Evolutionary conservation across 1,284 basidiomycete genomes (phyloP).

Genomic region (Malassezia sympodialis): DNA sequence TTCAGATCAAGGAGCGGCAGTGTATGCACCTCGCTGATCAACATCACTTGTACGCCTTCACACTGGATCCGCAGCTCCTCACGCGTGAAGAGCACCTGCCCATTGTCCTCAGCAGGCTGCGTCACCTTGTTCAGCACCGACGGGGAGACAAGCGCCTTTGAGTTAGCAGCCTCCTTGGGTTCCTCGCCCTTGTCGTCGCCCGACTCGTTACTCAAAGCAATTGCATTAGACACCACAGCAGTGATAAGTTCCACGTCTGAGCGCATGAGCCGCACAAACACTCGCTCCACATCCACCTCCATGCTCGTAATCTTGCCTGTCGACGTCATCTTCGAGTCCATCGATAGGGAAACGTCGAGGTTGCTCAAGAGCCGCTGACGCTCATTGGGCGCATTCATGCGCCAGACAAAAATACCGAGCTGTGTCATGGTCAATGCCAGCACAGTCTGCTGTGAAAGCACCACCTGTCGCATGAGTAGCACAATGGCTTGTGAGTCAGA

Average conservation of each 20-base stretch:
- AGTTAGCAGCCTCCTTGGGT: not conserved
- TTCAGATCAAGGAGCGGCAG: slow-evolving; percentile 85
- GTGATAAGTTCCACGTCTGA: slow-evolving; percentile 83
- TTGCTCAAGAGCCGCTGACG: slow-evolving; percentile 87
- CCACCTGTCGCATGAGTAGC: slow-evolving; percentile 69
- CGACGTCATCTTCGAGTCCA: slow-evolving; percentile 69
- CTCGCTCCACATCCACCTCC: slow-evolving; percentile 65
- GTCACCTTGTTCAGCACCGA: slow-evolving; percentile 5
- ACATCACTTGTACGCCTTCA: slow-evolving; percentile 72
- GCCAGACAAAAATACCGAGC: slow-evolving; percentile 83
- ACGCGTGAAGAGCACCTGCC: slow-evolving; percentile 41
- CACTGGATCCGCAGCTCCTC: slow-evolving; percentile 37
- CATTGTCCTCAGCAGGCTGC: slow-evolving; percentile 16
- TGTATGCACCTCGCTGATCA: slow-evolving; percentile 91
- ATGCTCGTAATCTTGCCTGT: slow-evolving; percentile 71
- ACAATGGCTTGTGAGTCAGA: slow-evolving; percentile 76
- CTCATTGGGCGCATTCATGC: slow-evolving; percentile 74
- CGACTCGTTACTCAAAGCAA: slow-evolving; percentile 55
- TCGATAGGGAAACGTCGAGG: slow-evolving; percentile 72
- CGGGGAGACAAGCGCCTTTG: not conserved
- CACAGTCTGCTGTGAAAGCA: slow-evolving; percentile 86
- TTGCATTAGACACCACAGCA: slow-evolving; percentile 76
- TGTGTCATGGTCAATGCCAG: slow-evolving; percentile 69
- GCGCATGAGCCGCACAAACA: slow-evolving; percentile 83
- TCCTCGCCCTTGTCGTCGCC: slow-evolving; percentile 25